Base-by-base conservation (phyloP, 768 basidiomycete species). In the Suillus americanus region DNA sequence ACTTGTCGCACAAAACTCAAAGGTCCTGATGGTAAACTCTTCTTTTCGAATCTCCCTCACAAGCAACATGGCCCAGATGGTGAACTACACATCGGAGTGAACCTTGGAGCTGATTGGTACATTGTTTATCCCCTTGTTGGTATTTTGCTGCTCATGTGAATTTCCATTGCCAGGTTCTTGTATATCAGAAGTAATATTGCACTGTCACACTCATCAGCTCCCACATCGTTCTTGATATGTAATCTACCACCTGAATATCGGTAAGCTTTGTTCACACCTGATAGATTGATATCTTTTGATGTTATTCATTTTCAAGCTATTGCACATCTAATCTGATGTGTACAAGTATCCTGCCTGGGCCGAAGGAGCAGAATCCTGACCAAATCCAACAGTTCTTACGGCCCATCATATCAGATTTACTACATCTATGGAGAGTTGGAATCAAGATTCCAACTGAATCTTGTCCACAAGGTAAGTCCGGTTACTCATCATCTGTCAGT, bases 131-230 rank as follows among this genome's bases (percentile, higher is more conserved):
- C 30, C 30, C 30, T 30, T 30, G 30, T 30, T 30, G 30, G 5
- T 30, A 30, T 30, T 30, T 30, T 4, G 2, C 30, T 30, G 30
- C 30, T 30, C 18, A 23, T 43, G 38, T 14, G 13, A 14, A 10
- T 23, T 60, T 35, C 64, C 20, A 63, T n/a, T 35, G 37, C 14
- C 55, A 78, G 77, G 77, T 77, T 79, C 53, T 77, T 75, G 0
- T 76, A 78, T 46, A 63, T 78, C 0, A 69, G 72, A 1, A 75
- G 75, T 62, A 69, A 71, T 13, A 76, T 78, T 53, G 68, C 75
- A 1, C 75, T 77, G 2, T 79, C 77, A 0, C 76, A 80, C 59
- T 68, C 74, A 0, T 79, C 75, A 25, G 69, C 71, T 48, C 77
- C 77, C 0, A 75, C 74, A 53, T 80, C 76, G 0, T 76, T 75